These are phyloP conservation scores for Penicillium italicum DNA, from an alignment of 2,329 filamentous ascomycete genomes.

Conservation along the genomic window DNA sequence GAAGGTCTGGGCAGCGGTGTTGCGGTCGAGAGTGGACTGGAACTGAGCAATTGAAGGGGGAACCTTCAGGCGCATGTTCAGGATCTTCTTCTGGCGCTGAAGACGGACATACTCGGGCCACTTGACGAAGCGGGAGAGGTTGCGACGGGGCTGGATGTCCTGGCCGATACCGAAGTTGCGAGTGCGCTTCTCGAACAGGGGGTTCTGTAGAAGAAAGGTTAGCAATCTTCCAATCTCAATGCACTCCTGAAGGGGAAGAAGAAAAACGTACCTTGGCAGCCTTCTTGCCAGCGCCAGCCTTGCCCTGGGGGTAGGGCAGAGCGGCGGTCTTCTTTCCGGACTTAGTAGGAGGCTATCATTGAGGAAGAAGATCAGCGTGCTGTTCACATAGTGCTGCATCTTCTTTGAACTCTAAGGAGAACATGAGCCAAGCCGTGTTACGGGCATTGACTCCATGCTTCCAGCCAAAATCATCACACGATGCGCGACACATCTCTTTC, in stretches of 20 bases:
- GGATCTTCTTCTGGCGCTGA: slow-evolving; percentile 91
- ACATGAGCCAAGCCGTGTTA: slow-evolving; percentile 43
- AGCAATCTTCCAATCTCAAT: slow-evolving; percentile 8
- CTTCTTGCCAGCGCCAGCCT: slow-evolving; percentile 87
- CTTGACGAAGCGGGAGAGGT: slow-evolving; percentile 97
- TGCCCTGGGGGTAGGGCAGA: slow-evolving; percentile 92
- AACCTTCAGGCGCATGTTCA: slow-evolving; percentile 98
- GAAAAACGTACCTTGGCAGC: slow-evolving; percentile 76
- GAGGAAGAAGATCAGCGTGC: slow-evolving; percentile 96
- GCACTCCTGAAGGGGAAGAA: slow-evolving; percentile 11
- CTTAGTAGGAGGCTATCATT: slow-evolving; percentile 98
- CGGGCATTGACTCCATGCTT: slow-evolving; percentile 52
- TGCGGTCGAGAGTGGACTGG: slow-evolving; percentile 93
- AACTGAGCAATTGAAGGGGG: slow-evolving; percentile 97
- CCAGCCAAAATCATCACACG: slow-evolving; percentile 52
- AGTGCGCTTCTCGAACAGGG: slow-evolving; percentile 95
- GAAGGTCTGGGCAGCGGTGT: slow-evolving; percentile 94
- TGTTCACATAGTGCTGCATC: slow-evolving; percentile 69
- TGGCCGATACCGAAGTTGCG: slow-evolving; percentile 99
- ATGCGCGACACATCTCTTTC: slow-evolving; percentile 29
- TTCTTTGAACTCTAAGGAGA: slow-evolving; percentile 94
- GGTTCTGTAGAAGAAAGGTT: slow-evolving; percentile 64
- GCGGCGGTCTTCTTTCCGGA: slow-evolving; percentile 94
- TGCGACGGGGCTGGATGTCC: slow-evolving; percentile 95
- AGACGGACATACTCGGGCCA: slow-evolving; percentile 99